Percentiles rank a stretch among this genome's conserved stretches.
phyloP scores from a whole-genome alignment of 306 rosid species.

The Inga laurina region DNA sequence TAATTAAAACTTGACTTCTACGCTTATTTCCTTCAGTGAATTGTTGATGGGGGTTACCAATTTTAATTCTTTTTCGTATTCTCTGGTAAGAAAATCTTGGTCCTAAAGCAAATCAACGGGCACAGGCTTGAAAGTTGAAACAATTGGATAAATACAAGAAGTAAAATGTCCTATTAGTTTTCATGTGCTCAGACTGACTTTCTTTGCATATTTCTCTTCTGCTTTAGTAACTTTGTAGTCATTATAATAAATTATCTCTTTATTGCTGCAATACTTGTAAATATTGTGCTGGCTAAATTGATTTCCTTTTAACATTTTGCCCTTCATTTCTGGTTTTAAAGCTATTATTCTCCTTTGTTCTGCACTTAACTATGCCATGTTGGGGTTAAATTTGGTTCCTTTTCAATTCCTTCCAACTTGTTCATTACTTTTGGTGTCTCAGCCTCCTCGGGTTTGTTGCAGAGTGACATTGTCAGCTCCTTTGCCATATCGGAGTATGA shows the following conservation, averaged over 20 bases:
- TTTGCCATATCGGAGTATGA: conserved; percentile 79
- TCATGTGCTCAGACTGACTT: neutral
- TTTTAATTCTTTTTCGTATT: conserved; percentile 5
- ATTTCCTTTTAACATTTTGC: neutral
- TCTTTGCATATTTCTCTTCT: conserved; percentile 8
- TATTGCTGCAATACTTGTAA: neutral
- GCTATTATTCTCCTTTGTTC: neutral
- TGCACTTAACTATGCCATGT: neutral
- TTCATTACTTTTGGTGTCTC: conserved; percentile 7
- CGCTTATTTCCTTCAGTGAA: conserved; percentile 8
- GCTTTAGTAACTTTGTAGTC: conserved; percentile 9
- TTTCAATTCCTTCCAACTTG: neutral
- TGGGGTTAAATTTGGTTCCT: conserved; percentile 8
- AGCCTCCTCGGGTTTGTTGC: conserved; percentile 29
- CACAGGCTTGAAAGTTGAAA: neutral
- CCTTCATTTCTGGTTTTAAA: conserved; percentile 7
- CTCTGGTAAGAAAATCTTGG: neutral
- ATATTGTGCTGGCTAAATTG: neutral
- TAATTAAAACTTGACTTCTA: neutral
- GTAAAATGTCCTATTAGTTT: neutral
- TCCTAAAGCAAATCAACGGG: conserved; percentile 16
- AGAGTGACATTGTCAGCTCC: conserved; percentile 60
- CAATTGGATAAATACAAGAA: neutral
- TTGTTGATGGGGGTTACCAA: conserved; percentile 24
- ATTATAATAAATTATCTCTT: neutral